Percentiles rank a stretch among this genome's conserved stretches.
Evolutionary conservation across 495 filamentous ascomycete genomes (phyloP).

Genomic region (Neurospora sp.): DNA sequence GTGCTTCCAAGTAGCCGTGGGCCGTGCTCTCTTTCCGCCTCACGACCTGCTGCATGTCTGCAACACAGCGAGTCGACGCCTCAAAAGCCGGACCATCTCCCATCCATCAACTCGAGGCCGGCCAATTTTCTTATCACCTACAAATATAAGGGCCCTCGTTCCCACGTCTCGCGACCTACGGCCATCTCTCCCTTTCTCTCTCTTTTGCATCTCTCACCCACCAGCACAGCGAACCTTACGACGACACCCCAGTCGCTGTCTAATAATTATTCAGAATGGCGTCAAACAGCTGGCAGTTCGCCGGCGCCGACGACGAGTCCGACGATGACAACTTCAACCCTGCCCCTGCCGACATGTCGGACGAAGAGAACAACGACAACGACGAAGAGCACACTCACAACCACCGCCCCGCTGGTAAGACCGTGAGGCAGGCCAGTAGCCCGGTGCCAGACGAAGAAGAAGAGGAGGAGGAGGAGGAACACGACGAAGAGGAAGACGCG

Average conservation of each 20-base stretch:
- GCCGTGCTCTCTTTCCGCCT: not conserved
- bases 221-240: not conserved
- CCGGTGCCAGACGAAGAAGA: slow-evolving; percentile 22
- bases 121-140: not conserved
- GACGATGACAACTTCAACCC: slow-evolving; percentile 82
- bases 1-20: not conserved
- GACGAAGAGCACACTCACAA: not conserved
- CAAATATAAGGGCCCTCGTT: not conserved
- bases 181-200: not conserved
- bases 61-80: not conserved
- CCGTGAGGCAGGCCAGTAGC: slow-evolving; percentile 11
- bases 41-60: not conserved
- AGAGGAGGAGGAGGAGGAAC: slow-evolving; percentile 34
- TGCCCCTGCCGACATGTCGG: slow-evolving; percentile 53
- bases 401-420: not conserved
- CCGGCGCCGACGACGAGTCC: slow-evolving; percentile 46
- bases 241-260: not conserved
- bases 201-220: not conserved
- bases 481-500: slow-evolving; percentile 23
- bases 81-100: not conserved
- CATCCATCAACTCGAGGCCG: not conserved
- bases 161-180: not conserved
- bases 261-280: slow-evolving; percentile 12
- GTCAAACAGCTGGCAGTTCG: slow-evolving; percentile 16
- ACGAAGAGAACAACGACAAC: slow-evolving; percentile 41